Base-by-base conservation (phyloP, 2,329 filamentous ascomycete genomes). In the Fusarium coicis region DNA sequence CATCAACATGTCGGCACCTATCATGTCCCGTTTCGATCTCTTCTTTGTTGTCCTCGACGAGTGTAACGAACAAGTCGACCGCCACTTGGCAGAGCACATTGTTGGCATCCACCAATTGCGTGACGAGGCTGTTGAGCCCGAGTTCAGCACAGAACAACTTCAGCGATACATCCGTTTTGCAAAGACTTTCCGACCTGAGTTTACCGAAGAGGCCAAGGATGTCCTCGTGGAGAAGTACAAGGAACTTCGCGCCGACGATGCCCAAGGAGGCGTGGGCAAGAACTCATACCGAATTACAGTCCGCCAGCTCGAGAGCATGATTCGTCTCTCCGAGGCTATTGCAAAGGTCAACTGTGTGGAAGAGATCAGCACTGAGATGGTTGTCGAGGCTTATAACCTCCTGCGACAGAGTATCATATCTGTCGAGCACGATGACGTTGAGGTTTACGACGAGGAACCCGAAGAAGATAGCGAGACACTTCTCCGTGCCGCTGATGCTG, bases 281-380 rank as follows among this genome's bases (percentile, higher is more conserved):
- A 98, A 98, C 84, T 97, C 93, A 73, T 99, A 99, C 86, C 92
- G 96, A 67, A 99, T 99, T 81, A 99, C 96, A 0, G 96, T 99
- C 55, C 91, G 96, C 80, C 96, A 99, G 82, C 88, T 99, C 5
- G 96, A 99, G 84, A 96, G 93, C 80, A 91, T 99, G 88, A 98
- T 99, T 75, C 94, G 96, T 73, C 86, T 99, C 63, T 96, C 93
- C 61, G 96, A 99, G 83, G 96, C 96, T n/a, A 98, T 99, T 75
- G 96, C 96, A 66, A 98, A 98, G 83, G 94, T 95, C 66, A 98
- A 97, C 80, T 99, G 96, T 80, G 94, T 97, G 19, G 93, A 96
- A 77, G 95, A 98, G 72, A 93, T 99, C 69, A 91, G 91, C 0
- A 88, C 93, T 3, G 89, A 90, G 1, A 97, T 98, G 83, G 96